Evolutionary conservation across 805 yeast species (phyloP), one percentile per base, ranked within the genome.

Genomic region (Saccharomyces jurei): DNA sequence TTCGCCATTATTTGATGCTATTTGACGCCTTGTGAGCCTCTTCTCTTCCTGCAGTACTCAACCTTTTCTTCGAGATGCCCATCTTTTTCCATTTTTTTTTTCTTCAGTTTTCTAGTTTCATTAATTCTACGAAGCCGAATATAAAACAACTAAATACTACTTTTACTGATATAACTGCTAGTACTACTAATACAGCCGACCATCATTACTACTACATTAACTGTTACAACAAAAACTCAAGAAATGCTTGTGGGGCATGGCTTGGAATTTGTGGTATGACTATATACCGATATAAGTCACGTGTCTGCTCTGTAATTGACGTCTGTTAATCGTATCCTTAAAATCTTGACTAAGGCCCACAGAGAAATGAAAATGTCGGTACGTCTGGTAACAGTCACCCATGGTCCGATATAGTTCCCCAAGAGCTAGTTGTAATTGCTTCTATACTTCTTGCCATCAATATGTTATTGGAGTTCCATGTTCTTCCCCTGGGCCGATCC

Each of bases 1-100:
- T 91, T 92, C 14, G 92, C 97, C 97, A 91, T 91, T 14, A 36
- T 8, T 9, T 11, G 17, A 36, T 4, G n/a, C 5, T 36, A 9
- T 17, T 17, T 8, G 1, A 6, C 17, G 44, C 13, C 25, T 36
- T 17, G 25, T 4, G 4, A 3, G 17, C 25, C 44, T 36, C 13
- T 36, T 17, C 11, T 36, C 22, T 17, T 36, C 25, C 10, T 36
- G 11, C 2, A n/a, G 13, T 36, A 3, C 13, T 6, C 25, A 8
- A 36, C 10, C 4, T 36, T 2, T 36, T 17, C 25, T 36, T 36
- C 44, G 44, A 36, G 44, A 17, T 17, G 44, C 44, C 13, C 44
- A 36, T 17, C 25, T 8, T 17, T 17, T 36, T 36, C 6, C 22
- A 36, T 36, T n/a, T 36, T 17, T 36, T 17, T 6, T 36, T 36